phyloP scores from a whole-genome alignment of 441 rosid species.

The Arabidopsis lyrata region DNA sequence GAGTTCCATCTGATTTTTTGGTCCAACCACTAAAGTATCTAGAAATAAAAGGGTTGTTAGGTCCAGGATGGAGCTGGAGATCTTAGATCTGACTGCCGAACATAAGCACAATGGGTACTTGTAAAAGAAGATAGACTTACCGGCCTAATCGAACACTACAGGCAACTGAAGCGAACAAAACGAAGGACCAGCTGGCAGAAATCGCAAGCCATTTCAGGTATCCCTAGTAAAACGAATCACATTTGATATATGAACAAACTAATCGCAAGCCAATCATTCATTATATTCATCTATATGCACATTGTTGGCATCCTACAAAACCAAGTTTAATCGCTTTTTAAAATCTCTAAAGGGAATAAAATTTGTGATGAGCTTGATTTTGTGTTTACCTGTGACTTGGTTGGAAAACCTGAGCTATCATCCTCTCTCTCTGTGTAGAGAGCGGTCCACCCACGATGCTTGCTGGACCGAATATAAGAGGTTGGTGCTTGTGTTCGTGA shows the following conservation, averaged over 20 bases:
- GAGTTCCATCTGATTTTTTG: conserved; percentile 51
- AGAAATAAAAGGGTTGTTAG: conserved; percentile 31
- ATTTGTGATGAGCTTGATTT: background rate
- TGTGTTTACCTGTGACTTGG: conserved; percentile 74
- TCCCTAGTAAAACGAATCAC: conserved; percentile 52
- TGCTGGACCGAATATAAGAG: conserved; percentile 92
- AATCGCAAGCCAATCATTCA: background rate
- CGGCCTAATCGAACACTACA: conserved; percentile 49
- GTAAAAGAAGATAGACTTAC: background rate
- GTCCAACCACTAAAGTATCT: conserved; percentile 78
- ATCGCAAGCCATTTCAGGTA: conserved; percentile 79
- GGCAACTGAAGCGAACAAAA: conserved; percentile 64
- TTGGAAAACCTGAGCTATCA: conserved; percentile 89
- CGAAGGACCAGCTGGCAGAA: conserved; percentile 71
- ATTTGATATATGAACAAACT: conserved; percentile 17
- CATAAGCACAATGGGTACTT: background rate
- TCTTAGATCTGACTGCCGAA: conserved; percentile 22
- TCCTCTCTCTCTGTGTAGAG: conserved; percentile 79
- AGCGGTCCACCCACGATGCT: conserved; percentile 72
- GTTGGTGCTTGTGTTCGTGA: conserved; percentile 92
- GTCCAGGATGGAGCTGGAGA: conserved; percentile 8
- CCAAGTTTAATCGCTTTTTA: background rate
- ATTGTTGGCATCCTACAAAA: conserved; percentile 86
- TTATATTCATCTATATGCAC: conserved; percentile 33
- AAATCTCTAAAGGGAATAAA: background rate